Percentiles rank a stretch among this genome's conserved stretches.
Conservation (phyloP, 2,329 filamentous ascomycete species). For the Venturiaceae sp. region DNA sequence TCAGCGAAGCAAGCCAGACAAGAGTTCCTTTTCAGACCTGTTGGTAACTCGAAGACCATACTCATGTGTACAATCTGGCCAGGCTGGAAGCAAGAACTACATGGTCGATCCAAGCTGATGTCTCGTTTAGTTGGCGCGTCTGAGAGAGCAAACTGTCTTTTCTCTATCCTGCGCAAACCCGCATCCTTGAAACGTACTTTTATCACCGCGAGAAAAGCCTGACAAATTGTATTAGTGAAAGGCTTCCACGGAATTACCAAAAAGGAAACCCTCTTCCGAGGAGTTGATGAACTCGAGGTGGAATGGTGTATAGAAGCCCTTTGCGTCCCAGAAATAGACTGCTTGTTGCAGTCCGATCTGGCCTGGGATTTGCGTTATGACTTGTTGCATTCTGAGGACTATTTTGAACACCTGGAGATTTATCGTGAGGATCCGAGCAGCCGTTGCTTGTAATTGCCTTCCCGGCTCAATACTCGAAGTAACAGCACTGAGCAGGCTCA, state of each 20-base stretch:
- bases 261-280: no score
- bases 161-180: background rate
- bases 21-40: no score
- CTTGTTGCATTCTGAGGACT: conserved; percentile 13
- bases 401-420: conserved; percentile 17
- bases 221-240: no score
- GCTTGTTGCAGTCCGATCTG: conserved; percentile 23
- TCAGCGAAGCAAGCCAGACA: no score
- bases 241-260: no score
- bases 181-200: background rate
- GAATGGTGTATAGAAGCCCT: conserved; percentile 17
- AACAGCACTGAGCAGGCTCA: background rate
- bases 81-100: conserved; percentile 18
- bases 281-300: conserved; percentile 10
- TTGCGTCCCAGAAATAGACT: conserved; percentile 20
- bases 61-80: conserved; percentile 22
- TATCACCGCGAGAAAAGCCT: background rate
- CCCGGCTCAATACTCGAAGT: conserved; percentile 8
- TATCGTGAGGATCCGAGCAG: conserved; percentile 9
- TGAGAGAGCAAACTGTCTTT: background rate
- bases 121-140: background rate
- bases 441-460: conserved; percentile 9
- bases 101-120: conserved; percentile 15
- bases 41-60: no score
- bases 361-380: conserved; percentile 14